Evolutionary conservation across 306 rosid genomes (phyloP).

Genomic region (Trifolium subterraneum): DNA sequence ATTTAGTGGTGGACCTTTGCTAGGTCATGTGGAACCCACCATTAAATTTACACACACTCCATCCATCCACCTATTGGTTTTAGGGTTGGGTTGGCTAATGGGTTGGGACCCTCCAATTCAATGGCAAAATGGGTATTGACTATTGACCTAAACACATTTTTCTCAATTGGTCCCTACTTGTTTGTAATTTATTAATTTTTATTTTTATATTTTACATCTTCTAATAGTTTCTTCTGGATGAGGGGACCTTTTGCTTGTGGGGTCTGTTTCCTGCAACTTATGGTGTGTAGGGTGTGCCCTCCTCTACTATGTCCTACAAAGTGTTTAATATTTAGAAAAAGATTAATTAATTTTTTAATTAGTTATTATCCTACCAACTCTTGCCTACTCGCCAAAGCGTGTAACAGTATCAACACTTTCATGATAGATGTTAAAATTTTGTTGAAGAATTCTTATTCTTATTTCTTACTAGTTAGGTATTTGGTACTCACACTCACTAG

Average conservation of each 20-base stretch:
- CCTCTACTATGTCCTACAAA: slow-evolving; percentile 13
- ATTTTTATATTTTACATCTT: not conserved
- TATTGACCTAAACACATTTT: slow-evolving; percentile 26
- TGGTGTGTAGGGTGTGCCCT: slow-evolving; percentile 43
- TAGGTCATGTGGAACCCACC: slow-evolving; percentile 46
- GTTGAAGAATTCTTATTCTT: not conserved
- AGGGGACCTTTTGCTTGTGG: slow-evolving; percentile 44
- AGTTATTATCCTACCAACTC: slow-evolving; percentile 44
- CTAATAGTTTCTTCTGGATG: slow-evolving; percentile 37
- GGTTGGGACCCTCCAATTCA: slow-evolving; percentile 38
- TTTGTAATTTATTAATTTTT: not conserved
- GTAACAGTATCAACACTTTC: no score
- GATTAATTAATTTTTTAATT: slow-evolving; percentile 23
- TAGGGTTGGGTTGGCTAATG: not conserved
- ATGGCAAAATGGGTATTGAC: slow-evolving; percentile 35
- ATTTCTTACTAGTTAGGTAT: slow-evolving; percentile 17
- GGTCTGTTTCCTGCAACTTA: slow-evolving; percentile 38
- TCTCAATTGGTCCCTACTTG: slow-evolving; percentile 38
- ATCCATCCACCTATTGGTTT: not conserved
- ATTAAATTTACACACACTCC: slow-evolving; percentile 28
- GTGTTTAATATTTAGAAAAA: not conserved
- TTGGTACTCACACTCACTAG: not conserved
- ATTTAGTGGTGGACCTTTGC: slow-evolving; percentile 40
- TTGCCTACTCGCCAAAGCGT: no score
- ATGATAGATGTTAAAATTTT: no score